Base-by-base conservation (phyloP, 2,329 filamentous ascomycete species). In the Fusarium subglutinans region DNA sequence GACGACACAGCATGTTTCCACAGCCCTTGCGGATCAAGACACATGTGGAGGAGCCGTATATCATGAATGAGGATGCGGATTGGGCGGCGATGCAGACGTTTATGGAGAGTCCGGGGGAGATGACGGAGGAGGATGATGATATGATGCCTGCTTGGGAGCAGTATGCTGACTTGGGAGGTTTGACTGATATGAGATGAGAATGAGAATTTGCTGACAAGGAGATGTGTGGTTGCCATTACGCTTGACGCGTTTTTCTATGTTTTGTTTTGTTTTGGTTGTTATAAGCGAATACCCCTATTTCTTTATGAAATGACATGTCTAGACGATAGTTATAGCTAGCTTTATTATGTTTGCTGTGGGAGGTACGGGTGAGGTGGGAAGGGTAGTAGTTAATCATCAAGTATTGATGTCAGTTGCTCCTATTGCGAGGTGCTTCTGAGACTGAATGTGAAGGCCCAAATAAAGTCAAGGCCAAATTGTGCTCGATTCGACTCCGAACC, bases 161-260 rank as follows among this genome's bases (percentile, higher is more conserved):
- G 76, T 87, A 85, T 68, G 80, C 81, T 35, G 84, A 86, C 18
- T 76, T 87, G 8, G 86, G 86, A 40, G 86, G 86, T 0, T 74
- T 87, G 53, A 87, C 82, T 5, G 82, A 83, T 66, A 78, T 82
- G 73, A 76, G 76, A 48, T 83, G 74, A 82, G 33, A 28, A 33
- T 51, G 74, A 82, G 33, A 35, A 35, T 11, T 8, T 53, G 30
- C n/a, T 13, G 26, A 41, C 54, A 18, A 38, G 54, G 26, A 26
- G 20, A 48, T 26, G 51, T 37, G 20, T 41, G 28, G 6, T 33
- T 44, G 40, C 40, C 59, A 50, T 74, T 63, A 48, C 67, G 61
- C 72, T 68, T 45, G 57, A 69, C 65, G 60, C 64, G 63, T 57
- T 30, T 54, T 50, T 56, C 59, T 71, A 61, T 51, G n/a, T 47